These are phyloP conservation scores for Sporothrix inflata DNA, from an alignment of 2,329 filamentous ascomycete species.

Conservation along the genomic window DNA sequence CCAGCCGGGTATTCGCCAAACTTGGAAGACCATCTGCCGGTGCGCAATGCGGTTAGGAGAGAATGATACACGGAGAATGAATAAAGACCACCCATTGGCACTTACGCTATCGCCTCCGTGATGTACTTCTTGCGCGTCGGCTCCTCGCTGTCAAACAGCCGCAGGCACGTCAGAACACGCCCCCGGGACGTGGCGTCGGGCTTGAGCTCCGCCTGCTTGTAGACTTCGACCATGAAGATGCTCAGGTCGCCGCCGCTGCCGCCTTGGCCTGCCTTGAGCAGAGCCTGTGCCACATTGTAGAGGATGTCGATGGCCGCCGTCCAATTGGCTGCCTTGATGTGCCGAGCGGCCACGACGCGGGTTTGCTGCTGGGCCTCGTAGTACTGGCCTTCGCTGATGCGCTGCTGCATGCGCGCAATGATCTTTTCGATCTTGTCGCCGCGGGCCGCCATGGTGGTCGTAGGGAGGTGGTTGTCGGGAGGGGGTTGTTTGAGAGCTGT, in stretches of 20 bases:
- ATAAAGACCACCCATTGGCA: constrained; percentile 28
- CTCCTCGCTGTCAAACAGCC: constrained; percentile 79
- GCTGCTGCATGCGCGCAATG: constrained; percentile 67
- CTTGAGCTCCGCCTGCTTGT: constrained; percentile 80
- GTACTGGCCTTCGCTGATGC: constrained; percentile 70
- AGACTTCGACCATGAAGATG: constrained; percentile 85
- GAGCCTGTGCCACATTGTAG: constrained; percentile 77
- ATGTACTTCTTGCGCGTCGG: constrained; percentile 93
- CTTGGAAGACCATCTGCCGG: constrained; percentile 75
- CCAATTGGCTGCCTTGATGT: constrained; percentile 87
- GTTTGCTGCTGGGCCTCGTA: constrained; percentile 99
- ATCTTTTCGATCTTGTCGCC: constrained; percentile 59
- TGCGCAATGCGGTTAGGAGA: background rate
- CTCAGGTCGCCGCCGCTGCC: constrained; percentile 90
- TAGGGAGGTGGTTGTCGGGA: background rate
- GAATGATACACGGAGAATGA: background rate
- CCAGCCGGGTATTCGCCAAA: constrained; percentile 86
- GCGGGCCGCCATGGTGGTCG: constrained; percentile 40
- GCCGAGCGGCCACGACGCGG: constrained; percentile 89
- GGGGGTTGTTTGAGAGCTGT: background rate
- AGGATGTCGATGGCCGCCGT: constrained; percentile 84
- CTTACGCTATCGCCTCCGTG: constrained; percentile 76
- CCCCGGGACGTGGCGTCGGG: constrained; percentile 75
- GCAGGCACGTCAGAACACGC: constrained; percentile 74
- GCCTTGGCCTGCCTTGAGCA: constrained; percentile 90